Conservation (phyloP, 179 eudicot genomes). For the Silene noctiflora region DNA sequence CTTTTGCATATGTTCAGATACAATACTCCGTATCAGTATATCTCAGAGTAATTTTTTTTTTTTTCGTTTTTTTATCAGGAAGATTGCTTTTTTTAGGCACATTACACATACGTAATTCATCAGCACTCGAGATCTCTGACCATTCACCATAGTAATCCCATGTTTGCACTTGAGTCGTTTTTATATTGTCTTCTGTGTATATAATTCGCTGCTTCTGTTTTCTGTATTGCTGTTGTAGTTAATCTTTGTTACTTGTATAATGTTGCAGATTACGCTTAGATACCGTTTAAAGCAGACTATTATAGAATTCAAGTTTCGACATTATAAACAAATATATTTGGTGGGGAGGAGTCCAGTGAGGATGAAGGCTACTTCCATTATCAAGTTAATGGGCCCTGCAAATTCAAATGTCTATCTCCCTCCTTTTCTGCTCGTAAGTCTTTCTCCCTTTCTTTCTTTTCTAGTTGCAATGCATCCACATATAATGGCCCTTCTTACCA, state of each 20-base stretch:
- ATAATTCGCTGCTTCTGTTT: background rate
- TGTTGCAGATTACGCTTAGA: conserved; percentile 6
- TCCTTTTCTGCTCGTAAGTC: conserved; percentile 36
- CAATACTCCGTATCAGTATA: background rate
- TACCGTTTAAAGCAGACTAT: conserved; percentile 11
- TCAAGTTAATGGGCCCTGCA: conserved; percentile 40
- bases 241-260: conserved; percentile 15
- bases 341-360: conserved; percentile 60
- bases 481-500: conserved; percentile 26
- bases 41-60: background rate
- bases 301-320: conserved; percentile 8
- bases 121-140: background rate
- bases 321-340: conserved; percentile 22
- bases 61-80: background rate
- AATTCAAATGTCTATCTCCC: conserved; percentile 27
- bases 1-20: background rate
- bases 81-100: background rate
- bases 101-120: background rate
- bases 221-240: background rate
- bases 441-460: conserved; percentile 25
- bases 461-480: conserved; percentile 26
- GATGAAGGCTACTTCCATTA: conserved; percentile 68
- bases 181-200: background rate
- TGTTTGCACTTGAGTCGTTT: background rate
- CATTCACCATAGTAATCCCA: background rate